phyloP scores from a whole-genome alignment of 139 green algal species.

The Volvox reticuliferus region DNA sequence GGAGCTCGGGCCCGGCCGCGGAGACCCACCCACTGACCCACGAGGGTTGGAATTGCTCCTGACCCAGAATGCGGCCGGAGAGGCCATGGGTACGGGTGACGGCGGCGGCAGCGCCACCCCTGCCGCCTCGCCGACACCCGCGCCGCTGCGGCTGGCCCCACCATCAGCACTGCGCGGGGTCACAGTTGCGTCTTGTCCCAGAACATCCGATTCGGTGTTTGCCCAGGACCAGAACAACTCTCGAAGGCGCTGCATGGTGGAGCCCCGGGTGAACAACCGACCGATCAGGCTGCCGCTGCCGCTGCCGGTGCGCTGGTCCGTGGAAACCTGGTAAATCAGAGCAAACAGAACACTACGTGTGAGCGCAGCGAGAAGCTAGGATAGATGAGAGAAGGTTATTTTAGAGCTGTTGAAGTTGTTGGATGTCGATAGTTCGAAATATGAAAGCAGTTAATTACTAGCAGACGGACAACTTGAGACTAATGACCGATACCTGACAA shows the following conservation, averaged over 20 bases:
- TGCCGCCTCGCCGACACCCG: not conserved
- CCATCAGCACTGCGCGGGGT: not conserved
- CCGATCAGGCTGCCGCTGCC: not conserved
- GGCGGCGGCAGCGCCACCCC: not conserved
- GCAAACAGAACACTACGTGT: too few relatives aligned
- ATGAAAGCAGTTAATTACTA: too few relatives aligned
- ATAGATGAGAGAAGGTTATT: too few relatives aligned
- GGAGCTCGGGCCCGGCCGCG: not conserved
- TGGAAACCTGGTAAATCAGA: too few relatives aligned
- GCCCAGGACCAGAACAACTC: slow-evolving; percentile 21
- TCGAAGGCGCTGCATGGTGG: slow-evolving; percentile 5
- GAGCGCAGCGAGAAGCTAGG: too few relatives aligned
- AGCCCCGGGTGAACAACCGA: not conserved
- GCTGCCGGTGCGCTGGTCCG: not conserved
- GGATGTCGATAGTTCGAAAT: too few relatives aligned
- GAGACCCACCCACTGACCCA: not conserved
- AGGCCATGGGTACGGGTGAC: not conserved
- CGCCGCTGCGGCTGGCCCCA: too few relatives aligned
- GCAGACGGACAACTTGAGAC: too few relatives aligned
- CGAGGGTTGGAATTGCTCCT: not conserved
- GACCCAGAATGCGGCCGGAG: not conserved
- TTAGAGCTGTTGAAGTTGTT: too few relatives aligned
- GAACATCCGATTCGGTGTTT: not conserved
- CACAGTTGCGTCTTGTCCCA: not conserved
- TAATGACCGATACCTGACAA: too few relatives aligned